Evolutionary conservation across 805 yeast genomes (phyloP), one percentile per base, ranked within the genome.

Genomic region (Starmerella riodocensis): DNA sequence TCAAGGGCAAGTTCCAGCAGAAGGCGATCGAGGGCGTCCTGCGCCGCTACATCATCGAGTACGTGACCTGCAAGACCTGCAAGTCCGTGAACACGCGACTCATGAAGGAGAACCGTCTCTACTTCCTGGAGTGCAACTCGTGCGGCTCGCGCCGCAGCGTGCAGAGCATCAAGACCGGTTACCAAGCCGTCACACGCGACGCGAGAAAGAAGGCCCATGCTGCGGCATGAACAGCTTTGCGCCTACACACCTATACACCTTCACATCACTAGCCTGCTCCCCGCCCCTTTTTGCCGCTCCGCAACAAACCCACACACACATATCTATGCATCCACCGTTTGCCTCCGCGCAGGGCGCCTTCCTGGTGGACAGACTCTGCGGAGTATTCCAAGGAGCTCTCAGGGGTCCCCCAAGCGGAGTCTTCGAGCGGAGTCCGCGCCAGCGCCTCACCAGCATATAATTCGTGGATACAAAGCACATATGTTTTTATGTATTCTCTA

Each of bases 91-190:
- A 91, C 66, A 91, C 99, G 32, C 91, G 79, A 53, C 73, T 91
- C 62, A 82, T 78, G 70, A 86, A 94, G 67, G 99, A 91, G 67
- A 91, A 86, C 70, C 82, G 99, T 70, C 74, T 91, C 66, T 93
- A 83, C 69, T 91, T 91, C 71, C 72, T 91, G 71, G 94, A 86
- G 56, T 91, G 99, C 72, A 85, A 86, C 60, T 82, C 93, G 41
- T 91, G 99, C 73, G 98, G 98, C 52, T 82, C 94, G 35, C 77
- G 96, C 35, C 79, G 95, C 67, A 85, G 96, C 36, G 99, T 91
- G 42, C 76, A 91, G 52, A 84, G 95, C 34, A 91, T 91, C 65
- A 91, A 93, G 76, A 83, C 96, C 36, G 99, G 99, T 79, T 91
- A 83, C 94, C 95, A 86, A 70, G 99, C 98, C 53, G 58, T 60